phyloP scores from a whole-genome alignment of 176 grass and related monocot species.

The Bolboschoenus planiculmis region DNA sequence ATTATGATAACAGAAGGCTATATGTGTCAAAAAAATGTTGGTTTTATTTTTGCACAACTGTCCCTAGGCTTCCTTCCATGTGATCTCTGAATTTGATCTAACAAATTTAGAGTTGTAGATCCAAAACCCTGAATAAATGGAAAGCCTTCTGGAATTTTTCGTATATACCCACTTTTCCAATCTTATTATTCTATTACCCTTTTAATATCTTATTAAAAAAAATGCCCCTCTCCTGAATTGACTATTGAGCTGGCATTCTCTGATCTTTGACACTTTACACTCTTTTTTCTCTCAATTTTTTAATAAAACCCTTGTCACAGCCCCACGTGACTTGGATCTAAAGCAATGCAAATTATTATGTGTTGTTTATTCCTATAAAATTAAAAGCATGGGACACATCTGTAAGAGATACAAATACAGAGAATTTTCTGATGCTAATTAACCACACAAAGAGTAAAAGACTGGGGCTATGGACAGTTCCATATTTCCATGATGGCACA shows the following conservation, averaged over 20 bases:
- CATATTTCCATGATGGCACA: background rate
- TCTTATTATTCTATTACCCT: background rate
- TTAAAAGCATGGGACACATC: background rate
- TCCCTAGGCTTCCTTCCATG: background rate
- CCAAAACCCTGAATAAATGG: conserved; percentile 7
- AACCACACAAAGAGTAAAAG: background rate
- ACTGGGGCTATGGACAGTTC: background rate
- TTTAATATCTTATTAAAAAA: background rate
- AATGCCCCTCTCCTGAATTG: background rate
- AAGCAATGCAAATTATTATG: conserved; percentile 1
- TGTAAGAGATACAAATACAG: background rate
- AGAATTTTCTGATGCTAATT: background rate
- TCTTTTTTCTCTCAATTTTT: background rate
- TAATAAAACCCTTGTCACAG: conserved; percentile 14
- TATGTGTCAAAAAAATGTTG: background rate
- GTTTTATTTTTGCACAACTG: background rate
- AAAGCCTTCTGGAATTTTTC: background rate
- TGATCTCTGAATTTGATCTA: conserved; percentile 12
- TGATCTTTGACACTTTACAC: conserved; percentile 7
- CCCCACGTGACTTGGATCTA: conserved; percentile 21
- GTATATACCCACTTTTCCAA: background rate
- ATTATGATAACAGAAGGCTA: background rate
- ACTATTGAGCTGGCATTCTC: conserved; percentile 17
- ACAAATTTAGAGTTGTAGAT: conserved; percentile 18
- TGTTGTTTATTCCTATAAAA: background rate